Conservation (phyloP, 1,284 basidiomycete genomes). For the Cryptococcus deneoformans region DNA sequence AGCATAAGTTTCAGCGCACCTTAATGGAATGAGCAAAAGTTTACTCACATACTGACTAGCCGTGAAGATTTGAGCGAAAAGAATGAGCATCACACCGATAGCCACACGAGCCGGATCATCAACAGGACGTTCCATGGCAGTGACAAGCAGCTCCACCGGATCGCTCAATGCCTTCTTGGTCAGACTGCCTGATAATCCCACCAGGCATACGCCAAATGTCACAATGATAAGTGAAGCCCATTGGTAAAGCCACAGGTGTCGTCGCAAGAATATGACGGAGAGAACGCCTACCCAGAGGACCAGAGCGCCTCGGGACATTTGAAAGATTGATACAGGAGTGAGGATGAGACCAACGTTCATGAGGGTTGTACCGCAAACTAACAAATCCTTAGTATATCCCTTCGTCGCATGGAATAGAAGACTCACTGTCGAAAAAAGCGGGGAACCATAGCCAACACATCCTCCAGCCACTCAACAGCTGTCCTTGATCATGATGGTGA, state of each 20-base stretch:
- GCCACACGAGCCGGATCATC: slow-evolving; percentile 48
- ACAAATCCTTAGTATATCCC: not conserved
- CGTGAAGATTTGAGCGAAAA: slow-evolving; percentile 88
- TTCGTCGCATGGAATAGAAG: not conserved
- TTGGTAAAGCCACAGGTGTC: slow-evolving; percentile 53
- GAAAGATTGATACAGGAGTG: slow-evolving; percentile 96
- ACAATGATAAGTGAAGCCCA: slow-evolving; percentile 91
- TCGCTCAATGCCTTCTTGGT: slow-evolving; percentile 63
- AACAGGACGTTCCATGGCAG: slow-evolving; percentile 36
- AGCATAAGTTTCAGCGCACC: not conserved
- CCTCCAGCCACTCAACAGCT: slow-evolving; percentile 32
- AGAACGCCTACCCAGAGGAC: slow-evolving; percentile 95
- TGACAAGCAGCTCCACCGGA: slow-evolving; percentile 7
- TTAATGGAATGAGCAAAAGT: not conserved
- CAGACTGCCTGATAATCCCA: slow-evolving; percentile 87
- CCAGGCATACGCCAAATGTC: slow-evolving; percentile 84
- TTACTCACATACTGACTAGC: slow-evolving; percentile 44
- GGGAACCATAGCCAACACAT: slow-evolving; percentile 48
- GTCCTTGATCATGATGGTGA: not conserved
- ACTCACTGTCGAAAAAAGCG: slow-evolving; percentile 50
- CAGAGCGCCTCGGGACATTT: slow-evolving; percentile 95
- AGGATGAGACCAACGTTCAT: slow-evolving; percentile 96
- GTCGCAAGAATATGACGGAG: slow-evolving; percentile 85
- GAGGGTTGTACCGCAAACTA: slow-evolving; percentile 57
- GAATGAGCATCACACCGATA: slow-evolving; percentile 76